Conservation (phyloP, 2,329 filamentous ascomycete species). For the Rutstroemia sp. region DNA sequence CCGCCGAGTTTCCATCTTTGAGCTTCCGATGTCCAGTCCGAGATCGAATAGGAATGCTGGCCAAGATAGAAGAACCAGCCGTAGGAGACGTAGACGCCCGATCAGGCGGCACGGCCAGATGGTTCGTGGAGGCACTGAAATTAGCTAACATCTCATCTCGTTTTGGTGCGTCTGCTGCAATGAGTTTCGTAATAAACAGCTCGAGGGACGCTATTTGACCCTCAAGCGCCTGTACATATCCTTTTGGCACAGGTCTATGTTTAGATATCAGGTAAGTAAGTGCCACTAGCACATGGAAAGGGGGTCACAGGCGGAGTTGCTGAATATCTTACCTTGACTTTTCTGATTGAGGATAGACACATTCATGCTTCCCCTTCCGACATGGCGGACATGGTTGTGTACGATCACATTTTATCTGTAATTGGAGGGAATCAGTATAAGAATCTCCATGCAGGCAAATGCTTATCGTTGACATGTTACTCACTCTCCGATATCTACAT, state of each 20-base stretch:
- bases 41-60: slow-evolving; percentile 23
- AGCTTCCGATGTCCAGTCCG: slow-evolving; percentile 33
- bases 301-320: neutral
- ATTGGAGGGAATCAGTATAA: neutral
- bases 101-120: slow-evolving; percentile 2
- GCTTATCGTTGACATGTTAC: neutral
- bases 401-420: slow-evolving; percentile 44
- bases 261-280: neutral
- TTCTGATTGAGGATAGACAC: slow-evolving; percentile 35
- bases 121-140: slow-evolving; percentile 25
- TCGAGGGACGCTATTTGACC: slow-evolving; percentile 40
- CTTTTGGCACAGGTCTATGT: slow-evolving; percentile 36
- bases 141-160: slow-evolving; percentile 37
- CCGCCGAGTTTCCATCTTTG: slow-evolving; percentile 33
- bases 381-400: slow-evolving; percentile 44
- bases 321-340: slow-evolving; percentile 32
- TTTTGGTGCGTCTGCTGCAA: slow-evolving; percentile 33
- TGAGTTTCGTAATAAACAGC: slow-evolving; percentile 37
- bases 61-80: slow-evolving; percentile 9
- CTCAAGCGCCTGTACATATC: slow-evolving; percentile 41
- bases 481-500: slow-evolving; percentile 38
- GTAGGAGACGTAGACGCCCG: neutral
- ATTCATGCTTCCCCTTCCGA: slow-evolving; percentile 34
- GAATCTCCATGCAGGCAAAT: neutral
- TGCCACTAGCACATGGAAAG: neutral